Percentiles rank a stretch among this genome's conserved stretches.
These are phyloP conservation scores for Clonostachys byssicola DNA, from an alignment of 2,329 filamentous ascomycete genomes.

Conservation along the genomic window DNA sequence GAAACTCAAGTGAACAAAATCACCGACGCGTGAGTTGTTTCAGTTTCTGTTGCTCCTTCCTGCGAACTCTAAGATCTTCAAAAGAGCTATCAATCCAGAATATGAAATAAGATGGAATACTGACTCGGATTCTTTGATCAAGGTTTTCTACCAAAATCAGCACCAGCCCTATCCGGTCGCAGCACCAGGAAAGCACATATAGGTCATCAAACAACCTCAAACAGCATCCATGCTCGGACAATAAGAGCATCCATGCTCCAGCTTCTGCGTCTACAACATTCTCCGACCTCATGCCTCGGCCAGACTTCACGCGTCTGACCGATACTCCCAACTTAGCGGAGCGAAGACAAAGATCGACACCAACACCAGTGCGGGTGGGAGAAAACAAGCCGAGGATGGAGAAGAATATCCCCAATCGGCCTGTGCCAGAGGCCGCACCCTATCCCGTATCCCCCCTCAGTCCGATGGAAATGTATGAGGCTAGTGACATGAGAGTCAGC, in stretches of 20 bases:
- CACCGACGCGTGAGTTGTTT: constrained; percentile 31
- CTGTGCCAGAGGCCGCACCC: constrained; percentile 4
- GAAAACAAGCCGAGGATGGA: not conserved
- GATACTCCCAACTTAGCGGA: constrained; percentile 14
- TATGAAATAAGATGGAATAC: too few species aligned
- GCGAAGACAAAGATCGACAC: constrained; percentile 17
- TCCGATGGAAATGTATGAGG: constrained; percentile 6
- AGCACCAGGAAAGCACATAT: too few species aligned
- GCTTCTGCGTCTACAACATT: not conserved
- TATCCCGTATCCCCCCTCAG: constrained; percentile 18
- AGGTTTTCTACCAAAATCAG: constrained; percentile 19
- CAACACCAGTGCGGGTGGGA: constrained; percentile 16
- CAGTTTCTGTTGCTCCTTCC: too few species aligned
- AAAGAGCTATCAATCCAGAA: not conserved
- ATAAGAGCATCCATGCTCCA: too few species aligned
- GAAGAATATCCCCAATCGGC: constrained; percentile 3
- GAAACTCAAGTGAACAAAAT: constrained; percentile 43
- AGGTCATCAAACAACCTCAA: too few species aligned
- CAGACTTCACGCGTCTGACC: not conserved
- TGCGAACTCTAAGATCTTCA: too few species aligned
- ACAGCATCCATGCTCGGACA: too few species aligned
- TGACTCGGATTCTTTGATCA: not conserved
- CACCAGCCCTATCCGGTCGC: not conserved
- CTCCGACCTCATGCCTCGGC: constrained; percentile 19
- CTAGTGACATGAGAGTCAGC: not conserved